Conservation (phyloP, 495 filamentous ascomycete genomes). For the Tuber indicum region DNA sequence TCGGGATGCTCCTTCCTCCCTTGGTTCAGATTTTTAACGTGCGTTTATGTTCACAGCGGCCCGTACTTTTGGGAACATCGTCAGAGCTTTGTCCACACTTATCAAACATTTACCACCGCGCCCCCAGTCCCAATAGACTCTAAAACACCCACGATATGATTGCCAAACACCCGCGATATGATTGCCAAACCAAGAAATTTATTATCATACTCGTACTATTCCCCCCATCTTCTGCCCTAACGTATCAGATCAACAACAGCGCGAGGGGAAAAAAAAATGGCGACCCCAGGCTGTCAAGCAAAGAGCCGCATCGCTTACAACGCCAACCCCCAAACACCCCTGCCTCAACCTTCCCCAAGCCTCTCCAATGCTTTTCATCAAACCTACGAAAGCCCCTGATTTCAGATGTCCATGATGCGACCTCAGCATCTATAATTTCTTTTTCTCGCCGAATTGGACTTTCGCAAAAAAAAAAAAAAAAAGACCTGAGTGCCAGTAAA, state of each 20-base stretch:
- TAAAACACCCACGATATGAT: not conserved
- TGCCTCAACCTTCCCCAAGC: not conserved
- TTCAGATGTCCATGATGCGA: slow-evolving; percentile 2
- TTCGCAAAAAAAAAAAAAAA: not conserved
- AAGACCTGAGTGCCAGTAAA: not conserved
- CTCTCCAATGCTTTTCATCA: not conserved
- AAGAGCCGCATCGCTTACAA: slow-evolving; percentile 2
- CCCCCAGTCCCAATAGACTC: not conserved
- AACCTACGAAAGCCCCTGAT: not conserved
- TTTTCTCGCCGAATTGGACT: not conserved
- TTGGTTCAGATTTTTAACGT: not conserved
- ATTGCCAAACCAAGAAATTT: not conserved
- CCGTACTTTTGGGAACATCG: not conserved
- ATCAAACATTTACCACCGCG: not conserved
- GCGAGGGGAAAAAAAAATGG: not conserved
- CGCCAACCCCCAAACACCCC: not conserved
- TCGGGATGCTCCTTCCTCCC: not conserved
- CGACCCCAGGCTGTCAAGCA: not conserved
- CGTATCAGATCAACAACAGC: not conserved
- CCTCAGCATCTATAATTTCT: not conserved
- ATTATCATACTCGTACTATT: too few species aligned
- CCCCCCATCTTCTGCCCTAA: not conserved
- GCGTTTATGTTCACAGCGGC: not conserved
- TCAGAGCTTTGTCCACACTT: not conserved
- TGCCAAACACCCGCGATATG: not conserved